Evolutionary conservation across 1,139 yeast species (phyloP), one percentile per base, ranked within the genome.

Genomic region (Yamadazyma diddensiae): DNA sequence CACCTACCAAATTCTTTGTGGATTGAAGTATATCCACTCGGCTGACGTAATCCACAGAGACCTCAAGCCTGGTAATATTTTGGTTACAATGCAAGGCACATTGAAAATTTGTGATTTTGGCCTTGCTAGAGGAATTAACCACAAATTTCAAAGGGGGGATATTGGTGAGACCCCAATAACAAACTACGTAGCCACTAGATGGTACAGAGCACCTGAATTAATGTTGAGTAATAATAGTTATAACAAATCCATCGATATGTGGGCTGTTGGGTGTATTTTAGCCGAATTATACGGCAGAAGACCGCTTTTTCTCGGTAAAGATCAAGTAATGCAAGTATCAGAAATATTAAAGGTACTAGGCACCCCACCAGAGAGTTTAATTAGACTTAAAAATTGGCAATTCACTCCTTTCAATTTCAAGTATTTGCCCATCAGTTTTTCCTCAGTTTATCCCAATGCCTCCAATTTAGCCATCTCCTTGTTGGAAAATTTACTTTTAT

Each of bases 191-290:
- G 97, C 97, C 3, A 90, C 97, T 0, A 64, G 97, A 39, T 90
- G 96, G 96, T 90, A 90, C 52, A 64, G 97, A 33, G 97, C 97
- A 0, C 97, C 97, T 0, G 97, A 90, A 52, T 66, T 90, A 35
- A 77, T 88, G 40, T 63, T 88, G 37, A 76, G 85, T 15, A 71
- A 73, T 31, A 69, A 72, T 37, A 62, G 59, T 35, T 64, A 79
- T 49, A 62, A 72, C 15, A 76, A 77, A 41, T 61, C 82, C 2
- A 79, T 83, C 30, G 94, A 83, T 54, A 60, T 83, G 57, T 83
- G 94, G 94, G 83, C 92, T 1, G 71, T 79, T 19, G 94, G 94
- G 1, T 83, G 94, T 48, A 82, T 83, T n/a, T 55, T 82, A 36
- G 90, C 77, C 0, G 94, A 83, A 49, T 62, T 83, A 26, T 82